Evolutionary conservation across 164 flowering plant species (phyloP).

Genomic region (Magnolia officinalis): DNA sequence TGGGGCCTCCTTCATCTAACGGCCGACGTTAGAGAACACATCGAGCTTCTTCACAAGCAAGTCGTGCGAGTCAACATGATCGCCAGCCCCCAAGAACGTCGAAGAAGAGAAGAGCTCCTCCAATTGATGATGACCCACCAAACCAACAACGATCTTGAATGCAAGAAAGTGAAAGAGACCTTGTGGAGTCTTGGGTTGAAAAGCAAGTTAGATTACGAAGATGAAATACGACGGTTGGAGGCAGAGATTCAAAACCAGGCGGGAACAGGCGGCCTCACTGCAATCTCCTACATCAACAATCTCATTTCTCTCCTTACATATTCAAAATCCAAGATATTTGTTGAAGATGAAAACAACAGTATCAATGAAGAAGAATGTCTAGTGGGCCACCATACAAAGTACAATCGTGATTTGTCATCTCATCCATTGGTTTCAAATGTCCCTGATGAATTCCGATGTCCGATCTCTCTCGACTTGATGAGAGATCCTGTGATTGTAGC

Average conservation of each 20-base stretch:
- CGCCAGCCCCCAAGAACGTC: conserved; percentile 41
- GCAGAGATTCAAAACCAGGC: conserved; percentile 63
- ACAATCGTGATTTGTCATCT: conserved; percentile 28
- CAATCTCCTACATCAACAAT: conserved; percentile 57
- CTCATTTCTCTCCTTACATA: conserved; percentile 54
- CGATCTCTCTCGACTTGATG: conserved; percentile 72
- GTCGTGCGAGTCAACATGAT: conserved; percentile 39
- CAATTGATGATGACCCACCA: conserved; percentile 34
- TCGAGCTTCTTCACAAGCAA: conserved; percentile 69
- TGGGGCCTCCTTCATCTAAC: conserved; percentile 50
- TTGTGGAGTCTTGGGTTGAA: conserved; percentile 46
- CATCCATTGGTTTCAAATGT: conserved; percentile 25
- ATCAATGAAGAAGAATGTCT: conserved; percentile 10
- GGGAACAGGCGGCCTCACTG: conserved; percentile 68
- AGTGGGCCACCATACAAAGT: not conserved
- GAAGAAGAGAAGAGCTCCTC: conserved; percentile 48
- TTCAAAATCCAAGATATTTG: conserved; percentile 39
- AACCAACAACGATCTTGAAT: conserved; percentile 29
- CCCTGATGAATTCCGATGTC: conserved; percentile 74
- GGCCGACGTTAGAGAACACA: conserved; percentile 59
- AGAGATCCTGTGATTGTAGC: conserved; percentile 76
- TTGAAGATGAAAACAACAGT: conserved; percentile 10
- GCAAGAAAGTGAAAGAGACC: conserved; percentile 31
- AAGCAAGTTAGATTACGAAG: conserved; percentile 35
- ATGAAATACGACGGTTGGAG: conserved; percentile 52